Evolutionary conservation across 179 eudicot species (phyloP), one percentile per base, ranked within the genome.

Genomic region (Drosera spatulata): DNA sequence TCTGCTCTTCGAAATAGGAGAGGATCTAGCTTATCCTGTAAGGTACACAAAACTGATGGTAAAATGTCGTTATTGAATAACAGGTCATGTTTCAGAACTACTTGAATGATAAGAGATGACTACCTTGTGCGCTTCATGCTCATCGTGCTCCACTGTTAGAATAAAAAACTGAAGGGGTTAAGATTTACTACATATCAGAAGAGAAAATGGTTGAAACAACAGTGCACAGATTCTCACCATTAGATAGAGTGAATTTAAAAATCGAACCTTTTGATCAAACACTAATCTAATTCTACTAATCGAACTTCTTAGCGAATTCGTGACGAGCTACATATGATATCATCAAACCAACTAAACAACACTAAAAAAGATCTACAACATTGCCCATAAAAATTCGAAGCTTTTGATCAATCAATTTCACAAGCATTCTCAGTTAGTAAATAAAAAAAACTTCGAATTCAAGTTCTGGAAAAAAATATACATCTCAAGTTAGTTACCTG

Each of bases 1-100:
- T 90, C 97, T 39, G 97, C 99, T 75, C 99, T 85, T 68, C 78
- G 86, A 43, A 86, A 86, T 62, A 90, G 89, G 75, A 71, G 59
- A 52, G 91, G 86, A 45, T 81, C 86, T 63, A 93, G 80, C 62
- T 79, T 73, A 69, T 69, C 71, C 99, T 93, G 79, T 72, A 69
- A 54, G 62, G 48, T 47, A 37, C 13, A 38, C 7, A 40, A 11
- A 60, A 50, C 15, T n/a, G 48, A 50, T 6, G 1, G 37, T 41
- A 41, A 61, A 67, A 53, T 22, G 33, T 22, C 33, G 33, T 22
- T 1, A 22, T 22, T 22, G 33, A 22, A 22, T 22, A 22, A 22
- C 33, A 22, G 33, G 33, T 22, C 33, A 22, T 22, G 33, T 22
- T 22, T 22, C 33, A 22, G 38, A 42, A 10, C 37, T 47, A 60